Base-by-base conservation (phyloP, 352 stramenopile species). In the Thalassiosira exigua region DNA sequence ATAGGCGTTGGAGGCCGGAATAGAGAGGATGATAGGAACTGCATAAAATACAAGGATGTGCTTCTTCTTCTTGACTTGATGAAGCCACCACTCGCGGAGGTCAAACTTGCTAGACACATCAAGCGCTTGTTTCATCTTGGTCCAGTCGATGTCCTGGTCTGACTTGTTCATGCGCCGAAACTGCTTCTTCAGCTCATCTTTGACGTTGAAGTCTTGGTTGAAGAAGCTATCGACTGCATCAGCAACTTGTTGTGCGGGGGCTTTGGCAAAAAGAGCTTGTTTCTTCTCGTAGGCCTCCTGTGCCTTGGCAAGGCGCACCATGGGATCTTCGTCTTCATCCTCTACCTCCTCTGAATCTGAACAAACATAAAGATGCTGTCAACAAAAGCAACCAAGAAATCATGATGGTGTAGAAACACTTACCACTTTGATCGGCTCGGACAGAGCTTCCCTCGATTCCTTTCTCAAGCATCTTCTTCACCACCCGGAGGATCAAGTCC, bases 51-150 rank as follows among this genome's bases (percentile, higher is more conserved):
- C 26, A 9, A 54, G 5, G 4, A 1, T 39, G 33, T 58, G 27
- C 5, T 53, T 17, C 21, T 44, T 68, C 17, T 42, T n/a, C 4
- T 36, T 36, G 41, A 58, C 3, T 32, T 4, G 2, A n/a, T n/a
- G n/a, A 17, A 2, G 53, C 58, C 58, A 68, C 58, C 58, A 68
- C 24, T 53, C 58, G 3, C n/a, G 22, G 3, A 68, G 3, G 27
- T 68, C 58, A 61, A 68, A 68, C 4, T 41, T 12, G 21, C 21
- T 41, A 3, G 58, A 53, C 5, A 61, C 56, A 29, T 68, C 53
- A 59, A 68, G 58, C 32, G 44, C 41, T n/a, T 68, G 21, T 32
- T 61, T 4, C 1, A 17, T 2, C 24, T 61, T 68, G 1, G 53
- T 27, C 26, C 33, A 68, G 21, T 68, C 44, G n/a, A 68, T 68